phyloP scores from a whole-genome alignment of 208 protist species.

The Lotmaria passim region DNA sequence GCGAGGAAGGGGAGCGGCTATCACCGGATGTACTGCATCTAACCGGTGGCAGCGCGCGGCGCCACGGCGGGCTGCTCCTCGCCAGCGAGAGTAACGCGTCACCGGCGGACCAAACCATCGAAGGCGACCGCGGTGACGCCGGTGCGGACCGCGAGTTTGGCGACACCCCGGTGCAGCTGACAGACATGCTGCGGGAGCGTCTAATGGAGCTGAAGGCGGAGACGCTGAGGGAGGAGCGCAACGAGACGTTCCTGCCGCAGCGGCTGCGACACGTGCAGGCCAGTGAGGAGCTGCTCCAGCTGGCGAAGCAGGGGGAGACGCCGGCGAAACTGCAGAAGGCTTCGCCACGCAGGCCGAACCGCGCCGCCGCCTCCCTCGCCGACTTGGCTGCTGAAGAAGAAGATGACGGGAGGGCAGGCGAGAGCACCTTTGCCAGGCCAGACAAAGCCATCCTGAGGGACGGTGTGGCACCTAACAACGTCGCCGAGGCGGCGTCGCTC shows the following conservation, averaged over 20 bases:
- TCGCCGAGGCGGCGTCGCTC: constrained; percentile 18
- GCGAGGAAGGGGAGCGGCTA: constrained; percentile 27
- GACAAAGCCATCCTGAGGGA: constrained; percentile 32
- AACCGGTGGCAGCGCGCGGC: constrained; percentile 56
- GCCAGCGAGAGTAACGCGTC: constrained; percentile 65
- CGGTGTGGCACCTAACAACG: constrained; percentile 17
- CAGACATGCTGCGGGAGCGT: constrained; percentile 88
- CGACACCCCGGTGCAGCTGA: constrained; percentile 86
- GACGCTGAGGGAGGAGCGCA: constrained; percentile 75
- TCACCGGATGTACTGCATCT: constrained; percentile 82
- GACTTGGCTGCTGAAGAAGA: constrained; percentile 36
- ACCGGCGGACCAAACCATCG: constrained; percentile 79
- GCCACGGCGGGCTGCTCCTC: constrained; percentile 55
- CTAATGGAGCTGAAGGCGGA: constrained; percentile 88
- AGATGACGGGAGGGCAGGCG: background rate
- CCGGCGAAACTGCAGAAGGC: background rate
- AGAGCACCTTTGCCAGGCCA: background rate
- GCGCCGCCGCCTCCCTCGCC: constrained; percentile 41
- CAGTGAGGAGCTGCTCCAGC: constrained; percentile 37
- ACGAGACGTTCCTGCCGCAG: constrained; percentile 75
- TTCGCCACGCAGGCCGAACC: background rate
- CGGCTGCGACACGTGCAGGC: constrained; percentile 51
- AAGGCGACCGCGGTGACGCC: constrained; percentile 40
- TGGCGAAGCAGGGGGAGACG: constrained; percentile 18
- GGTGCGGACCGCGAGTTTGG: constrained; percentile 52